Evolutionary conservation across 352 stramenopile genomes (phyloP).

Genomic region (Elongisporangium anandrum): DNA sequence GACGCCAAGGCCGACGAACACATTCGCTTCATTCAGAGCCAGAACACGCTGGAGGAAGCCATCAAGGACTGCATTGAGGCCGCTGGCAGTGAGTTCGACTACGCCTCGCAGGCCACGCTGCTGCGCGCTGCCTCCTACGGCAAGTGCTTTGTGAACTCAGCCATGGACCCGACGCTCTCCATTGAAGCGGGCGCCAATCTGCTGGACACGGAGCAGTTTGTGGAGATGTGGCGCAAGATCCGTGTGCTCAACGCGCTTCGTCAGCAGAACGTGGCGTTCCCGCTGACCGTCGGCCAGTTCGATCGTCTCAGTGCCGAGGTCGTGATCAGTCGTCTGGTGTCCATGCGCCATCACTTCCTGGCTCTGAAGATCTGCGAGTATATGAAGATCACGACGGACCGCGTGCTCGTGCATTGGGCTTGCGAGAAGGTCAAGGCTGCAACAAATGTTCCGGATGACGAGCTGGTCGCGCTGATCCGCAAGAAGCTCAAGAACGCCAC

Average conservation of each 20-base stretch:
- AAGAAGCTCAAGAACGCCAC: constrained; percentile 82
- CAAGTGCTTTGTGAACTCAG: constrained; percentile 84
- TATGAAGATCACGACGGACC: constrained; percentile 82
- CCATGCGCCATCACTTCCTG: constrained; percentile 84
- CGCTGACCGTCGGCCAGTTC: constrained; percentile 76
- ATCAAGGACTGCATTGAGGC: constrained; percentile 87
- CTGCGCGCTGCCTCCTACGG: constrained; percentile 86
- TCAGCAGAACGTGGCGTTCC: constrained; percentile 73
- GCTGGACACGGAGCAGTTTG: constrained; percentile 80
- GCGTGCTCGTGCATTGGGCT: constrained; percentile 88
- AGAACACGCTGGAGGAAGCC: constrained; percentile 74
- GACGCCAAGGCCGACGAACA: constrained; percentile 88
- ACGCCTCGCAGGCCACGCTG: constrained; percentile 69
- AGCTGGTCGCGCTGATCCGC: constrained; percentile 77
- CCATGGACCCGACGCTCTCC: constrained; percentile 31
- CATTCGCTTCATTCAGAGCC: constrained; percentile 83
- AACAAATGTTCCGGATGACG: constrained; percentile 63
- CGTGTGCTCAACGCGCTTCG: constrained; percentile 89
- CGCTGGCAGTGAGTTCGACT: constrained; percentile 86
- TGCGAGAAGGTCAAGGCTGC: constrained; percentile 85
- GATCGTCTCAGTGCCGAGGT: constrained; percentile 81
- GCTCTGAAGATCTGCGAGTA: constrained; percentile 91
- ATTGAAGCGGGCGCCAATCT: constrained; percentile 17
- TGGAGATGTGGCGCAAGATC: constrained; percentile 87
- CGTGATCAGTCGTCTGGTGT: constrained; percentile 79